These are phyloP conservation scores for Leishmania major DNA, from an alignment of 208 protist genomes.

Conservation along the genomic window DNA sequence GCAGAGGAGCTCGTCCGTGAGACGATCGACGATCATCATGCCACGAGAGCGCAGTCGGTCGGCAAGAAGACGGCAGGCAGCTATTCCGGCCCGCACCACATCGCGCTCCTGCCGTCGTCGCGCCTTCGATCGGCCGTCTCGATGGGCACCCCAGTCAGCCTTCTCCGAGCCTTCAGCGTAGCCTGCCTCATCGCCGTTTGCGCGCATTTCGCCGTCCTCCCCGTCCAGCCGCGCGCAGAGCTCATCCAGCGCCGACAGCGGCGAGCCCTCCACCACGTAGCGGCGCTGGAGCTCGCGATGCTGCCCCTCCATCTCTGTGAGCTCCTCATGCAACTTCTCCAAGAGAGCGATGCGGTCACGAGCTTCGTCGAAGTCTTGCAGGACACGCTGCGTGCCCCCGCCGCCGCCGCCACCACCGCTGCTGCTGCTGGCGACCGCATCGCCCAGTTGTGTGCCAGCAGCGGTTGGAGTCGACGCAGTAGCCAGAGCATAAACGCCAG, in stretches of 20 bases:
- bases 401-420: background rate
- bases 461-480: background rate
- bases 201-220: background rate
- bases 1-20: constrained; percentile 30
- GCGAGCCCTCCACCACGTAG: constrained; percentile 31
- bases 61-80: constrained; percentile 13
- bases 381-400: constrained; percentile 19
- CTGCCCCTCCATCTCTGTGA: constrained; percentile 18
- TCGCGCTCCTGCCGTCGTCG: background rate
- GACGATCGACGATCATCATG: constrained; percentile 10
- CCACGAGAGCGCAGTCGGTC: constrained; percentile 14
- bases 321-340: constrained; percentile 15
- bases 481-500: constrained; percentile 3
- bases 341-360: constrained; percentile 9
- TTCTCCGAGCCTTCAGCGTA: background rate
- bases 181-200: background rate
- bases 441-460: background rate
- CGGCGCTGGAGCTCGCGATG: constrained; percentile 23
- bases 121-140: background rate
- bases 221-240: constrained; percentile 5
- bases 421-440: background rate
- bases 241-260: constrained; percentile 11
- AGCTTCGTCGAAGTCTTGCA: constrained; percentile 14
- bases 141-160: background rate
- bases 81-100: background rate